Percentiles rank a stretch among this genome's conserved stretches.
These are phyloP conservation scores for Kalmanozyma brasiliensis DNA, from an alignment of 1,284 basidiomycete genomes.

Conservation along the genomic window DNA sequence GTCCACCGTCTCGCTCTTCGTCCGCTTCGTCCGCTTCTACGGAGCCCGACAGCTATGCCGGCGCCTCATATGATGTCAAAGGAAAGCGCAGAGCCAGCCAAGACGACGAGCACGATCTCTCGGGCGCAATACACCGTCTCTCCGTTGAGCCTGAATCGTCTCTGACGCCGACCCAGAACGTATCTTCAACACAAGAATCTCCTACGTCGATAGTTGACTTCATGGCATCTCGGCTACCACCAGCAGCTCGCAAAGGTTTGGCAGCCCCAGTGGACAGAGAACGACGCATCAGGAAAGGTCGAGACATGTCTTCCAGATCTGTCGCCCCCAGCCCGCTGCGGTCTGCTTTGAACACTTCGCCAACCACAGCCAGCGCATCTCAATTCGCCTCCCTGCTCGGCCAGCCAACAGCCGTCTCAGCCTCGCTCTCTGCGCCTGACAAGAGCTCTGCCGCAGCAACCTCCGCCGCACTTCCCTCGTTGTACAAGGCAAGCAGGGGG, in stretches of 20 bases:
- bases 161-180: not conserved
- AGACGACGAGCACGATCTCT: not conserved
- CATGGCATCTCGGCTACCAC: not conserved
- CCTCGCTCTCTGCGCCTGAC: conserved; percentile 32
- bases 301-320: conserved; percentile 22
- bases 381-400: conserved; percentile 35
- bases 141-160: not conserved
- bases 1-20: no score
- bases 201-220: not conserved
- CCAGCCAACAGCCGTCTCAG: conserved; percentile 28
- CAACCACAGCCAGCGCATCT: conserved; percentile 29
- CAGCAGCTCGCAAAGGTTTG: not conserved
- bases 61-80: conserved; percentile 18
- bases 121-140: conserved; percentile 2
- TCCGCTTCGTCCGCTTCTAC: not conserved
- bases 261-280: conserved; percentile 1
- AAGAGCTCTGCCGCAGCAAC: conserved; percentile 19
- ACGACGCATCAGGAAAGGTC: conserved; percentile 12
- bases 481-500: conserved; percentile 49
- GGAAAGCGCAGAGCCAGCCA: conserved; percentile 33
- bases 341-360: conserved; percentile 12
- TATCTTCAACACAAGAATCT: not conserved
- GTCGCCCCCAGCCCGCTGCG: conserved; percentile 26
- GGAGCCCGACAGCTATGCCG: not conserved
- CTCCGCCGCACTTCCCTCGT: conserved; percentile 34